Base-by-base conservation (phyloP, 257 asterid genomes). In the Solanum phureja region DNA sequence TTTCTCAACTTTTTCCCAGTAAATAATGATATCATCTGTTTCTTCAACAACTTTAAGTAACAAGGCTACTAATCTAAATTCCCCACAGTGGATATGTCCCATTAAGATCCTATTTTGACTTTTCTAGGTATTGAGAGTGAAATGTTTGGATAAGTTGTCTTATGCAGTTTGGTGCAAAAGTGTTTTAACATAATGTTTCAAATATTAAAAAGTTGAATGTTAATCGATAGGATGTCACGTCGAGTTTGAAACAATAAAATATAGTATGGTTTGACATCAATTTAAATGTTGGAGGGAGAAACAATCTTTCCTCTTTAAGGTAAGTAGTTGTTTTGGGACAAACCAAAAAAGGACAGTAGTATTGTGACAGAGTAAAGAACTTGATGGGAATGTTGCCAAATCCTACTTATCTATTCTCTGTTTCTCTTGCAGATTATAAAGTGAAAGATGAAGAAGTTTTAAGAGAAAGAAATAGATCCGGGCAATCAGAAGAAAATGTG, bases 391-490 rank as follows among this genome's bases (percentile, higher is more conserved):
- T 42, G 81, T 79, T 21, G 86, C 72, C 52, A 85, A 56, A 35
- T 88, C 62, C 81, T 87, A 23, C 72, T 60, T 71, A 79, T 85
- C 58, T 87, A 52, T 89, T 35, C 37, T 89, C 23, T 34, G 42
- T 82, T 18, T 83, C 74, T 72, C 86, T 35, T 62, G 86, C 87
- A 87, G 90, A 75, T 56, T 76, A 29, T 35, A 46, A 86, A 68
- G 77, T 88, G 87, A 86, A 73, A 88, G 85, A 58, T 77, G 42
- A 82, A 85, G 76, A 88, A 86, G 66, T 83, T 90, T 81, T 83
- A 42, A 87, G 83, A 73, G 83, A 49, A 85, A 87, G 38, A 87
- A 87, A 87, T 42, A 64, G 83, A 40, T 6, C 42, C 8, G 89
- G 46, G 33, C 46, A 62, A 72, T 66, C 87, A 73, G 86, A 87